Evolutionary conservation across 1,139 yeast species (phyloP).

Genomic region (Pneumocystis oryctolagi): DNA sequence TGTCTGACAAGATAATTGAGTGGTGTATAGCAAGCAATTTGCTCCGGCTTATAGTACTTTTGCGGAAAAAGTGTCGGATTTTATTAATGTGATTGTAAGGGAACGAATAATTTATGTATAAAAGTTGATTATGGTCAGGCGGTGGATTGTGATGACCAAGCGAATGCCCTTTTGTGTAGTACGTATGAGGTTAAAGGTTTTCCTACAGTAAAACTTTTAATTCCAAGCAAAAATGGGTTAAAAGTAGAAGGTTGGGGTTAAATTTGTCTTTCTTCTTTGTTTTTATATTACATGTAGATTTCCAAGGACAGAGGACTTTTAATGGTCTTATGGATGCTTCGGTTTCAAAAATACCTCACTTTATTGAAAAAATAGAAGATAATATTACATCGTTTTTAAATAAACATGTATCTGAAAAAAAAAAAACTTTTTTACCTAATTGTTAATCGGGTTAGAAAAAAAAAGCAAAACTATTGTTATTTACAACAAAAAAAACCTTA

Average conservation of each 20-base stretch:
- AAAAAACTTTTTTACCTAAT: background rate
- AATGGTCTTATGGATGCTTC: conserved; percentile 4
- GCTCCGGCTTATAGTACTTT: conserved; percentile 84
- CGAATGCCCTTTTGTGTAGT: conserved; percentile 7
- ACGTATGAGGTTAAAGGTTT: conserved; percentile 48
- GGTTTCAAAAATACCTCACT: conserved; percentile 4
- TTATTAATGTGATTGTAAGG: conserved; percentile 16
- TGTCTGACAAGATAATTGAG: too few relatives aligned
- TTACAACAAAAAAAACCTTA: background rate
- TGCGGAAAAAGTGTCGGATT: conserved; percentile 24
- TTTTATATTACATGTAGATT: conserved; percentile 5
- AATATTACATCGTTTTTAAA: background rate
- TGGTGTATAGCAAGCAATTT: conserved; percentile 72
- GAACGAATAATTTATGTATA: conserved; percentile 26
- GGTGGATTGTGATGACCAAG: conserved; percentile 10
- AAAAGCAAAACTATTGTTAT: background rate
- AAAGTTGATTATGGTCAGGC: conserved; percentile 26
- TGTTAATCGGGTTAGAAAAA: background rate
- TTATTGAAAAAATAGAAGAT: conserved; percentile 2
- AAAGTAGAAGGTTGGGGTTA: background rate
- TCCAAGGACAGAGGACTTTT: conserved; percentile 8
- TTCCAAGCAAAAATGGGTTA: background rate
- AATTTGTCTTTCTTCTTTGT: background rate
- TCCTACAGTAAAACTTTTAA: conserved; percentile 68
- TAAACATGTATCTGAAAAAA: background rate